Base-by-base conservation (phyloP, 106 monocot species). In the Agapanthus africanus region DNA sequence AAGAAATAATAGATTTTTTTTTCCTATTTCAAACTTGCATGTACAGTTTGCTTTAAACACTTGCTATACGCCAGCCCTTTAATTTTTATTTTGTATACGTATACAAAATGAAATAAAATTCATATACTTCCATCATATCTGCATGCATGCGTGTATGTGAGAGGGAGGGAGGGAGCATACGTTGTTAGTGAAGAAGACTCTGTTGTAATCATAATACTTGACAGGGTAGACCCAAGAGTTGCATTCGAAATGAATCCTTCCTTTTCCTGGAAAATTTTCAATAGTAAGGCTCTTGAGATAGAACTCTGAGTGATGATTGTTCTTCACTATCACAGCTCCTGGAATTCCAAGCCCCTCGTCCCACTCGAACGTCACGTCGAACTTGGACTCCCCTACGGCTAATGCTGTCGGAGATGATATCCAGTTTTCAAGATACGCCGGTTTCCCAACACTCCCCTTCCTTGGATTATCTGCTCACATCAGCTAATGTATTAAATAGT, bases 151-250 rank as follows among this genome's bases (percentile, higher is more conserved):
- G n/a, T n/a, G n/a, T n/a, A n/a, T n/a, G n/a, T n/a, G n/a, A n/a
- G n/a, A n/a, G n/a, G n/a, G n/a, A n/a, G n/a, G n/a, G n/a, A n/a
- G n/a, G n/a, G n/a, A n/a, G 15, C 73, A 34, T 42, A 90, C 86
- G 21, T 79, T 63, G 67, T 92, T 92, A 34, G 69, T 52, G 81
- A 87, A 83, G 78, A 87, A 83, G 57, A 87, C 32, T 19, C 83
- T 80, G 15, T 87, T 77, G 21, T 84, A 79, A 0, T 32, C 66
- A 50, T 84, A 81, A 9, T 51, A 74, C n/a, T 50, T 27, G 1
- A 37, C 23, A 19, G 76, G 84, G 38, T 88, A 84, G 37, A 88
- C 75, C 88, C 88, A 88, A 4, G 88, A 88, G 76, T 84, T 81
- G 79, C 84, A 81, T 39, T 73, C 74, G 62, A 88, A 88, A 56